Percentiles rank a stretch among this genome's conserved stretches.
Conservation (phyloP, 495 filamentous ascomycete species). For the Cercophora sp. region DNA sequence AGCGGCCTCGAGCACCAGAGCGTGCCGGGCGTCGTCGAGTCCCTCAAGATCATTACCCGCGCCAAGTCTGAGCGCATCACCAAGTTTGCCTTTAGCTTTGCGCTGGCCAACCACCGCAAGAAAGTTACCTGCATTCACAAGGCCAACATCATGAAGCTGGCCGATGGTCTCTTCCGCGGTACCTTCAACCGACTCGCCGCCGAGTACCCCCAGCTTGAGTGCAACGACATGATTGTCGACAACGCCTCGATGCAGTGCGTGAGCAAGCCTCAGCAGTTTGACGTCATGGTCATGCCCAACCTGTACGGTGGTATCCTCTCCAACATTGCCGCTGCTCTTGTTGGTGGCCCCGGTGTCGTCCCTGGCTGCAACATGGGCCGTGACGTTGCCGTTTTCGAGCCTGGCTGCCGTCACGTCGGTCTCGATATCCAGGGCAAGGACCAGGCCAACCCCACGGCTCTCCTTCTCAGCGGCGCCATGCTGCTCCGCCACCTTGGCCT, state of each 20-base stretch:
- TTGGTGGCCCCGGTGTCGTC: constrained; percentile 94
- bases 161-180: constrained; percentile 95
- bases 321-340: constrained; percentile 97
- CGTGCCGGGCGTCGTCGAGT: constrained; percentile 94
- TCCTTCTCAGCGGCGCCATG: constrained; percentile 94
- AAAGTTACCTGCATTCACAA: constrained; percentile 99
- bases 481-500: constrained; percentile 92
- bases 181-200: constrained; percentile 91
- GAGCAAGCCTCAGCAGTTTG: constrained; percentile 92
- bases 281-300: constrained; percentile 99
- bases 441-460: constrained; percentile 95
- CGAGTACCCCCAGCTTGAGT: constrained; percentile 89
- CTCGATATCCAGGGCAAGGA: constrained; percentile 99
- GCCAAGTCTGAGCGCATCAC: constrained; percentile 98
- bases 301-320: constrained; percentile 98
- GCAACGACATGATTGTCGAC: constrained; percentile 99
- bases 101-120: constrained; percentile 94
- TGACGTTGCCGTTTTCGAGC: constrained; percentile 97
- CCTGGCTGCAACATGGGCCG: constrained; percentile 99
- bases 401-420: constrained; percentile 96
- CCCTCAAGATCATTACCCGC: constrained; percentile 98
- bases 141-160: constrained; percentile 99
- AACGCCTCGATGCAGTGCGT: constrained; percentile 99
- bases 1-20: constrained; percentile 98
- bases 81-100: constrained; percentile 97